Conservation (phyloP, 768 basidiomycete species). For the Boletus reticulatus region DNA sequence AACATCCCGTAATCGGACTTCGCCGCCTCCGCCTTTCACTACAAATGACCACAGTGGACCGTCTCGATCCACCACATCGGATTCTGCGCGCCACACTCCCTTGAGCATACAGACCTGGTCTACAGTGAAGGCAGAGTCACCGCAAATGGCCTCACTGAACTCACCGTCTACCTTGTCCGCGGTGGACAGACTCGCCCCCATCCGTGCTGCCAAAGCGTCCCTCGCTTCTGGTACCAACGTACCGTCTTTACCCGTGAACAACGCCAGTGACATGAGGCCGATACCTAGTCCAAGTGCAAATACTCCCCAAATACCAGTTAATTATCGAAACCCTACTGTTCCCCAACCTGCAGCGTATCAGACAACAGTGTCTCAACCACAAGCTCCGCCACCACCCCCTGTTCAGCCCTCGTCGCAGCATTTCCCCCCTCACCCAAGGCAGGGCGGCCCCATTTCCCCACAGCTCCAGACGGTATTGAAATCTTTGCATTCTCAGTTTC, state of each 20-base stretch:
- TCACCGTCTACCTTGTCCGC: slow-evolving; percentile 4
- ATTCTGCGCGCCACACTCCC: background rate
- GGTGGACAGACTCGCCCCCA: slow-evolving; percentile 31
- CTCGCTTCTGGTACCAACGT: slow-evolving; percentile 9
- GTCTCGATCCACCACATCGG: background rate
- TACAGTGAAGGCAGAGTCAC: slow-evolving; percentile 19
- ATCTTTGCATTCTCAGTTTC: slow-evolving; percentile 14
- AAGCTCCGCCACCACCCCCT: background rate
- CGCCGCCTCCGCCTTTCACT: background rate
- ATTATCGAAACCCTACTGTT: background rate
- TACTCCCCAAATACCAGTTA: background rate
- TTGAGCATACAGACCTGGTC: slow-evolving; percentile 12
- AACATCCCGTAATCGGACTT: background rate
- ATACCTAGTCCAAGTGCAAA: background rate
- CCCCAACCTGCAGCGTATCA: background rate
- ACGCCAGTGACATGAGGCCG: background rate
- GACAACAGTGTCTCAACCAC: background rate
- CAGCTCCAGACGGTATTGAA: slow-evolving; percentile 16
- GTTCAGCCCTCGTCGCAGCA: slow-evolving; percentile 1
- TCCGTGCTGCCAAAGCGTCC: slow-evolving; percentile 32
- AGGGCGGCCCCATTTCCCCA: background rate
- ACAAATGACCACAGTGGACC: background rate
- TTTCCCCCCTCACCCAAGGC: background rate
- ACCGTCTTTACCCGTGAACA: slow-evolving; percentile 9
- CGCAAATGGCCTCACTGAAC: slow-evolving; percentile 6